Base-by-base conservation (phyloP, 176 grass and related monocot species). In the sorghum (Sorghum bicolor) region DNA sequence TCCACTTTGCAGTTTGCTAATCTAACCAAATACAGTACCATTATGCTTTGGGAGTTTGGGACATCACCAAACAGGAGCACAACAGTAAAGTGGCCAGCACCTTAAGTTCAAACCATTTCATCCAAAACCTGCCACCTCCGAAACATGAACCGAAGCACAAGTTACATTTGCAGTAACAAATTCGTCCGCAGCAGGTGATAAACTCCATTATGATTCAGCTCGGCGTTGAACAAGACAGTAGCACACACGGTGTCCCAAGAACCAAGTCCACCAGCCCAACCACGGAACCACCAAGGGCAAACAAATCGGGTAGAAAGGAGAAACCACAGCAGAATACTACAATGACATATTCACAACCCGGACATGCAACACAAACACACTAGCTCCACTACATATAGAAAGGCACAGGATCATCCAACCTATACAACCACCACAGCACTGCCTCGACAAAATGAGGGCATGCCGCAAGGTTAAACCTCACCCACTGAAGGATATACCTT, bases 291-390 rank as follows among this genome's bases (percentile, higher is more conserved):
- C 10, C 53, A 57, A 22, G 38, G 72, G 79, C 48, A 77, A 50
- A 76, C 38, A 22, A 70, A 78, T 17, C 11, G 44, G 44, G 45
- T 4, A 25, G 69, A 25, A 19, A 57, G 53, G 67, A 31, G 30
- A 25, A 29, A 29, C 41, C 66, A n/a, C 17, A 68, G 25, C 64
- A 74, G 62, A 78, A 68, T 64, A 83, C 43, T 41, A 82, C 33
- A 64, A 83, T 40, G 82, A 91, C 88, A 91, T 93, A 97, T 97
- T 93, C 91, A 97, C 89, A 97, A 70, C 73, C 74, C 70, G 0
- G 39, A 52, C 79, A 91, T 60, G 84, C 74, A 88, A 82, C 72
- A 84, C 60, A 73, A 90, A 69, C 86, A 88, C 78, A 41, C 82
- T 86, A 83, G 47, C 73, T 68, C 65, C 81, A 64, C 65, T 88